Conservation (phyloP, 2,329 filamentous ascomycete species). For the Trichoderma sp. region DNA sequence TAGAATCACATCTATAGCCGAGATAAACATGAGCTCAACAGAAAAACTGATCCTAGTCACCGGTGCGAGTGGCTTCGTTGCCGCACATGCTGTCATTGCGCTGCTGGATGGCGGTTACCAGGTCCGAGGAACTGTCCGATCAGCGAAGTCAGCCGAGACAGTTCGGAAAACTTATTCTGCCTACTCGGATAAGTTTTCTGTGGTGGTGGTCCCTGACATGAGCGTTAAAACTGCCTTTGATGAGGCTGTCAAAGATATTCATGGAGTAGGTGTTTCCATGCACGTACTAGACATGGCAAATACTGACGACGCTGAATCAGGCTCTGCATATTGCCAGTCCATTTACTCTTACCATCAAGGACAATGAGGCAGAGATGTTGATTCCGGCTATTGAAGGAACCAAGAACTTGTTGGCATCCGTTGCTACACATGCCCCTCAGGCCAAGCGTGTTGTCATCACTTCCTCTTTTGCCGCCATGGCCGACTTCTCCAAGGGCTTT, state of each 20-base stretch:
- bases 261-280: not conserved
- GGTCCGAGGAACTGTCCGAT: not conserved
- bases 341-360: not conserved
- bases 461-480: not conserved
- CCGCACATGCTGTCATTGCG: not conserved
- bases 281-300: not conserved
- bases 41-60: not conserved
- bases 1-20: not conserved
- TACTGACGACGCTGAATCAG: not conserved
- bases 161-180: not conserved
- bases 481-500: not conserved
- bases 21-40: not conserved
- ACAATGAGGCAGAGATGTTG: not conserved
- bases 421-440: not conserved
- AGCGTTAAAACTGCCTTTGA: not conserved
- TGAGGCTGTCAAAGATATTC: not conserved
- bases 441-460: not conserved
- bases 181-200: not conserved
- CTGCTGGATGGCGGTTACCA: not conserved
- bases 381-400: not conserved
- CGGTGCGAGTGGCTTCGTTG: not conserved
- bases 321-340: not conserved
- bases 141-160: not conserved
- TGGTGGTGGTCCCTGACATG: not conserved
- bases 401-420: not conserved